Evolutionary conservation across 2,329 filamentous ascomycete species (phyloP).

Genomic region (Lecanicillium sp.): DNA sequence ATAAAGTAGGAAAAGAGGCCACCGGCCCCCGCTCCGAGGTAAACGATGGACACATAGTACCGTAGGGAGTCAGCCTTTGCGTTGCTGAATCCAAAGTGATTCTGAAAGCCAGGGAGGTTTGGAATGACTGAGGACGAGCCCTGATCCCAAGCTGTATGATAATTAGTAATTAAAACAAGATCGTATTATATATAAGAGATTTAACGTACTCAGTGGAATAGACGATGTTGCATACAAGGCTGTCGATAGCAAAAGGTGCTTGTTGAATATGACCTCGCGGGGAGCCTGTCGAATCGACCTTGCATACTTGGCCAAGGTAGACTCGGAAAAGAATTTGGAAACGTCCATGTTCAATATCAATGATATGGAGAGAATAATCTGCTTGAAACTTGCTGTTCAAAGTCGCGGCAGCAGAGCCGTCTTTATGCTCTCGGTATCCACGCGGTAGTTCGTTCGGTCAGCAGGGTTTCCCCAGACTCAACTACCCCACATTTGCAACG

Average conservation of each 20-base stretch:
- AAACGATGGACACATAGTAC: constrained; percentile 29
- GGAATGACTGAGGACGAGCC: constrained; percentile 19
- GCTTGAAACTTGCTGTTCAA: not conserved
- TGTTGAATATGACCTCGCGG: constrained; percentile 1
- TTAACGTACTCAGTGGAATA: not conserved
- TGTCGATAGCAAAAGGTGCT: not conserved
- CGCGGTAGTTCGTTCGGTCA: not conserved
- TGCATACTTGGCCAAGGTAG: constrained; percentile 1
- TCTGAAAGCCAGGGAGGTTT: constrained; percentile 25
- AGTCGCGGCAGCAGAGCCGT: not conserved
- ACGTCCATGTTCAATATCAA: not conserved
- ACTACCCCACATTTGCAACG: not conserved
- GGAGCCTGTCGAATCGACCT: constrained; percentile 1
- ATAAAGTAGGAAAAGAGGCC: constrained; percentile 27
- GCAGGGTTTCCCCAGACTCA: not conserved
- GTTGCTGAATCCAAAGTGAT: constrained; percentile 21
- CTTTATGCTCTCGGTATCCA: not conserved
- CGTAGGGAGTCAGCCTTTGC: constrained; percentile 13
- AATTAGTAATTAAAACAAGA: not conserved
- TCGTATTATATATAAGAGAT: not conserved
- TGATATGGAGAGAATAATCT: not conserved
- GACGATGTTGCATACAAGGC: constrained; percentile 2
- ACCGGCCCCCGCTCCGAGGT: constrained; percentile 16
- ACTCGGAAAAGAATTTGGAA: not conserved
- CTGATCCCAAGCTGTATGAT: constrained; percentile 13